A percentile compares a stretch with the other conserved stretches of the same genome.
These are phyloP conservation scores for Lasiodiplodia sp. DNA, from an alignment of 2,329 filamentous ascomycete genomes.

Conservation along the genomic window DNA sequence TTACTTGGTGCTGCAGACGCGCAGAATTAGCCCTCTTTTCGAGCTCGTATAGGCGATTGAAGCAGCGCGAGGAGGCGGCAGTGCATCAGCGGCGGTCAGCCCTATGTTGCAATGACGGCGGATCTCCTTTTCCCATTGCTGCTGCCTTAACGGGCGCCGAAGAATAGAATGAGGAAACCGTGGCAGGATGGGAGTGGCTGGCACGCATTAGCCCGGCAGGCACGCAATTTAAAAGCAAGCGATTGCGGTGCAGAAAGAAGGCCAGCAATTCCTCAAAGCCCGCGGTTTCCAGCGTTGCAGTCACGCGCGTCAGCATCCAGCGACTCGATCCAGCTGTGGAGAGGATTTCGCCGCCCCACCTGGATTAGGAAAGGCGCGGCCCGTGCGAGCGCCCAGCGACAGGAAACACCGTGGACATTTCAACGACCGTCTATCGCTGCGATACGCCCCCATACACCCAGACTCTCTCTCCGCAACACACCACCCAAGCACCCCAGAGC, in stretches of 20 bases:
- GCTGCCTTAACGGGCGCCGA: slow-evolving; percentile 14
- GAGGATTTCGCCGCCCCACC: slow-evolving; percentile 28
- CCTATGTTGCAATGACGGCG: slow-evolving; percentile 19
- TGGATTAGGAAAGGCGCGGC: slow-evolving; percentile 25
- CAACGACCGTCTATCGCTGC: slow-evolving; percentile 29
- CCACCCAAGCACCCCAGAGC: slow-evolving; percentile 16
- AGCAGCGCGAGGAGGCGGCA: slow-evolving; percentile 3
- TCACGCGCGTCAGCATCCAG: slow-evolving; percentile 25
- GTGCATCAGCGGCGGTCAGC: slow-evolving; percentile 16
- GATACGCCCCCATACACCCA: slow-evolving; percentile 29
- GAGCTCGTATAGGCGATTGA: slow-evolving; percentile 7
- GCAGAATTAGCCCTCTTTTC: background rate
- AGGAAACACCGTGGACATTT: slow-evolving; percentile 31
- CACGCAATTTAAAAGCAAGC: background rate
- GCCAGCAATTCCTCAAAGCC: background rate
- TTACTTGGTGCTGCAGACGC: background rate
- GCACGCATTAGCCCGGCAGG: background rate
- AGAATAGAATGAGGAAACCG: slow-evolving; percentile 4
- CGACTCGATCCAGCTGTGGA: slow-evolving; percentile 23
- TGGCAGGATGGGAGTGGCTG: slow-evolving; percentile 14
- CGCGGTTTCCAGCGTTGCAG: slow-evolving; percentile 9
- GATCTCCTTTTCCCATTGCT: slow-evolving; percentile 24
- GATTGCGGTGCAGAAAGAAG: background rate
- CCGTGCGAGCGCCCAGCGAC: slow-evolving; percentile 28
- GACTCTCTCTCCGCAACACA: slow-evolving; percentile 24